Percentiles rank a stretch among this genome's conserved stretches.
Evolutionary conservation across 768 basidiomycete species (phyloP).

Genomic region (Mycena galopus): DNA sequence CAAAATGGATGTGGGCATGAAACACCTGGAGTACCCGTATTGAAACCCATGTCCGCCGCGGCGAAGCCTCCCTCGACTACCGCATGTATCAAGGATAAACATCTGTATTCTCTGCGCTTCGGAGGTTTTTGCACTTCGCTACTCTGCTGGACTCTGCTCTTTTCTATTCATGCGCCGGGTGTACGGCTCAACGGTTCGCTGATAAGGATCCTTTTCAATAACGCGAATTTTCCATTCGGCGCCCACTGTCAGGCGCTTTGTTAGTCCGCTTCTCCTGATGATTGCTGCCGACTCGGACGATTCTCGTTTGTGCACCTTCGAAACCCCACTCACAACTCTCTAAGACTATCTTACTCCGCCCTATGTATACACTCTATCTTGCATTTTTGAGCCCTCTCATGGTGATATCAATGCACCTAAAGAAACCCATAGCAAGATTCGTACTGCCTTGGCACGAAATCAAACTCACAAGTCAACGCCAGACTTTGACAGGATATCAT

Average conservation of each 20-base stretch:
- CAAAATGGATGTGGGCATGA: background rate
- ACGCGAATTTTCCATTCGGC: background rate
- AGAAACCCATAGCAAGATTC: slow-evolving; percentile 1
- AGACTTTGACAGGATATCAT: background rate
- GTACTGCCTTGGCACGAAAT: background rate
- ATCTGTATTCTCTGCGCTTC: background rate
- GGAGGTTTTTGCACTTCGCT: background rate
- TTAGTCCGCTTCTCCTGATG: background rate
- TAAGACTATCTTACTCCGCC: background rate
- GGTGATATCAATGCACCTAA: background rate
- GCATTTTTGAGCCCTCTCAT: background rate
- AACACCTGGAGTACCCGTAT: background rate
- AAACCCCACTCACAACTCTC: background rate
- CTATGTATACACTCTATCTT: background rate
- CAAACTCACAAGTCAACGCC: background rate
- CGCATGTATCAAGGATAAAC: background rate
- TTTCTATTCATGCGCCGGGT: background rate
- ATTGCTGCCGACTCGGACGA: background rate
- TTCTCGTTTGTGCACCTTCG: background rate
- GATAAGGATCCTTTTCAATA: background rate
- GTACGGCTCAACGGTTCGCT: background rate
- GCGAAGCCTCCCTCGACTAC: background rate
- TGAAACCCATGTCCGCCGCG: background rate
- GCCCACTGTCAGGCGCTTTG: background rate
- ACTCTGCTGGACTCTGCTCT: background rate